Conservation (phyloP, 495 filamentous ascomycete genomes). For the Penicillium cinerascens region DNA sequence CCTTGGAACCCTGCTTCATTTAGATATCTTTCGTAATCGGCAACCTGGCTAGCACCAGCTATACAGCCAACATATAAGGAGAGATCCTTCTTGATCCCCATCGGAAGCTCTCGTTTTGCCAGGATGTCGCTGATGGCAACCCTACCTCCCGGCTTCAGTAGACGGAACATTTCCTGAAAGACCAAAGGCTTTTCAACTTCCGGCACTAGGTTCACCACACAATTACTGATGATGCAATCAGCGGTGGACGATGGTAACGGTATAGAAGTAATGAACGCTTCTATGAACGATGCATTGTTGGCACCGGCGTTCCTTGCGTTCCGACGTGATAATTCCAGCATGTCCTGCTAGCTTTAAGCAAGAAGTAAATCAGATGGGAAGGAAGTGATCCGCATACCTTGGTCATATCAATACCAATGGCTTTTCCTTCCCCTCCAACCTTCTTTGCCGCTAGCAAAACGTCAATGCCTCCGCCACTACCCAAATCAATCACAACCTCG, state of each 20-base stretch:
- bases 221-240: slow-evolving; percentile 61
- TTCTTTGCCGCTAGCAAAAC: slow-evolving; percentile 56
- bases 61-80: slow-evolving; percentile 59
- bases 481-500: slow-evolving; percentile 61
- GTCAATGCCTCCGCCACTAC: slow-evolving; percentile 62
- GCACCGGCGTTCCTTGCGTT: slow-evolving; percentile 39
- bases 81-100: slow-evolving; percentile 44
- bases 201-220: slow-evolving; percentile 64
- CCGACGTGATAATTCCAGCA: slow-evolving; percentile 49
- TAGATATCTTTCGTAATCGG: slow-evolving; percentile 55
- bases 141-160: slow-evolving; percentile 61
- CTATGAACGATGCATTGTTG: slow-evolving; percentile 48
- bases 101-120: slow-evolving; percentile 48
- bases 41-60: slow-evolving; percentile 52
- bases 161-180: slow-evolving; percentile 57
- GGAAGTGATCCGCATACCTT: slow-evolving; percentile 32
- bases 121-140: slow-evolving; percentile 64
- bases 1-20: slow-evolving; percentile 52
- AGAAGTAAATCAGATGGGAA: neutral
- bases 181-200: slow-evolving; percentile 50
- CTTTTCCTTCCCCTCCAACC: slow-evolving; percentile 51
- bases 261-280: slow-evolving; percentile 52
- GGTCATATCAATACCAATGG: slow-evolving; percentile 66
- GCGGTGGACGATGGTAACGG: slow-evolving; percentile 38
- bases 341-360: slow-evolving; percentile 40